Conservation (phyloP, 208 protist species). For the Vickermania spadyakhi region DNA sequence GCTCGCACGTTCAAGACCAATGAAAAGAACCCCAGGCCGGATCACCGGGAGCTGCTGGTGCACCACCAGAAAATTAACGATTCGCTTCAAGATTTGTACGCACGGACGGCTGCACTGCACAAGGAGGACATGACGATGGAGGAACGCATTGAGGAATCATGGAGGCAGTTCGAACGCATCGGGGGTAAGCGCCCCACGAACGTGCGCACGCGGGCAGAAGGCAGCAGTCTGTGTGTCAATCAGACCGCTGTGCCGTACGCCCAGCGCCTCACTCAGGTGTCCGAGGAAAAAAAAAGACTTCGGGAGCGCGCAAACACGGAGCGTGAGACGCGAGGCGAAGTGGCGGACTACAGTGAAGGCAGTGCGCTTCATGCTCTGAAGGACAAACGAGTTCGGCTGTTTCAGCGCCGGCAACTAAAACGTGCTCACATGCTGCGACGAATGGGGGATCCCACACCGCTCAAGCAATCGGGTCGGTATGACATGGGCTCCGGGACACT, state of each 20-base stretch:
- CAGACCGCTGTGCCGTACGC: constrained; percentile 41
- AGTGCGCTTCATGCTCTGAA: constrained; percentile 70
- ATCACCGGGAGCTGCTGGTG: constrained; percentile 74
- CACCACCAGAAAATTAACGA: constrained; percentile 85
- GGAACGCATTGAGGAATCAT: constrained; percentile 79
- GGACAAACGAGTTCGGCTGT: constrained; percentile 54
- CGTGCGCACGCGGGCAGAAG: constrained; percentile 8
- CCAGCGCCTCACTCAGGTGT: constrained; percentile 45
- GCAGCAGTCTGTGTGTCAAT: constrained; percentile 39
- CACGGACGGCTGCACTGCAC: constrained; percentile 66
- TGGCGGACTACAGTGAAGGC: constrained; percentile 57
- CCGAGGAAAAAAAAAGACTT: constrained; percentile 52
- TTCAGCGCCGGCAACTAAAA: constrained; percentile 63
- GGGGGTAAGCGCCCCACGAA: constrained; percentile 52
- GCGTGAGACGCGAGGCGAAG: constrained; percentile 64
- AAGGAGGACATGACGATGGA: constrained; percentile 71
- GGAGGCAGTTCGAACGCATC: constrained; percentile 75
- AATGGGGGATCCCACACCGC: constrained; percentile 69
- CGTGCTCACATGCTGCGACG: constrained; percentile 65
- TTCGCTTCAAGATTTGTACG: constrained; percentile 71
- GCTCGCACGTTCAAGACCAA: constrained; percentile 34
- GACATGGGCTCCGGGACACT: constrained; percentile 57
- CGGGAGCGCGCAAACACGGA: constrained; percentile 43
- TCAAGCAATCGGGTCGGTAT: constrained; percentile 74
- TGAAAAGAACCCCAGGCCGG: constrained; percentile 18